A percentile compares a stretch with the other conserved stretches of the same genome.
Conservation (phyloP, 371 early-diverging fungal species). For the Mucor mucedo region DNA sequence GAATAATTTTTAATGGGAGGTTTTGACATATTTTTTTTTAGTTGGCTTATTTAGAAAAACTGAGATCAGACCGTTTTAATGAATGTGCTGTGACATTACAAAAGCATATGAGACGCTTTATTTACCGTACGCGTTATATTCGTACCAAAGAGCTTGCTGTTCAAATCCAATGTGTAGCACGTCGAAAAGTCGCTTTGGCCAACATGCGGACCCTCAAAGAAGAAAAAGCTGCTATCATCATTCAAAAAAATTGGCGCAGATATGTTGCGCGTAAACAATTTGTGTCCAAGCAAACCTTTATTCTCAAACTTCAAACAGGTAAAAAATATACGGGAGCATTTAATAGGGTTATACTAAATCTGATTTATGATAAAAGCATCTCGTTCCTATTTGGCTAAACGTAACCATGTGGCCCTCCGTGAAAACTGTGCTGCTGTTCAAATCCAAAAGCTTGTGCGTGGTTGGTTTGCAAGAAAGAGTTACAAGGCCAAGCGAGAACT, state of each 20-base stretch:
- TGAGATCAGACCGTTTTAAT: constrained; percentile 82
- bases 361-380: constrained; percentile 26
- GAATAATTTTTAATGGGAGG: too few species aligned
- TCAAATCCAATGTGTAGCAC: constrained; percentile 65
- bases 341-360: too few species aligned
- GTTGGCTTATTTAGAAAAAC: constrained; percentile 91
- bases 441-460: constrained; percentile 75
- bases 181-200: constrained; percentile 67
- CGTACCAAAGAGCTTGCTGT: constrained; percentile 66
- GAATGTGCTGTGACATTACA: constrained; percentile 85
- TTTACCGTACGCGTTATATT: constrained; percentile 75
- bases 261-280: constrained; percentile 68
- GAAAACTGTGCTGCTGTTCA: constrained; percentile 71
- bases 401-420: constrained; percentile 50
- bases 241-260: constrained; percentile 79
- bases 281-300: constrained; percentile 41
- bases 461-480: constrained; percentile 67
- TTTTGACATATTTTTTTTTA: background rate
- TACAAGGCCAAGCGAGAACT: constrained; percentile 56
- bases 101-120: constrained; percentile 81
- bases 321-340: background rate
- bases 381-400: constrained; percentile 66
- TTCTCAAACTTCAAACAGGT: constrained; percentile 56
- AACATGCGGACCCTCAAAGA: constrained; percentile 61
- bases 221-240: constrained; percentile 71